Evolutionary conservation across 2,329 filamentous ascomycete species (phyloP).

Genomic region (Penicillium digitatum): DNA sequence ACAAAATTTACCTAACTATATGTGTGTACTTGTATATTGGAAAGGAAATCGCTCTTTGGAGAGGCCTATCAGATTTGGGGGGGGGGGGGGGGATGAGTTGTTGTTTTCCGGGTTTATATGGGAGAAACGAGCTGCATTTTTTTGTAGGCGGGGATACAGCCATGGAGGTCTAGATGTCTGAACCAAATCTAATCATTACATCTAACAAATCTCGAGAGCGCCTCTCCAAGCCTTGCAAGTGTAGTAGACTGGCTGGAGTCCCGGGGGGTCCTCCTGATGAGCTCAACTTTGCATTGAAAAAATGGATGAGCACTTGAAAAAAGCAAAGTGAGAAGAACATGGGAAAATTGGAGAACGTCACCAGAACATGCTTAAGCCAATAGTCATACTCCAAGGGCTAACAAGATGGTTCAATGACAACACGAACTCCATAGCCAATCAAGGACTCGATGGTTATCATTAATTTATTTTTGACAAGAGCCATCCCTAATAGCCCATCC

Average conservation of each 20-base stretch:
- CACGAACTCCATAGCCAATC: not conserved
- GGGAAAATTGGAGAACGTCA: not conserved
- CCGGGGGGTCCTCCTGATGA: not conserved
- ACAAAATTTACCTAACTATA: not conserved
- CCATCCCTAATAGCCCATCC: too few relatives aligned
- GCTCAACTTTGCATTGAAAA: not conserved
- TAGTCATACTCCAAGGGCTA: not conserved
- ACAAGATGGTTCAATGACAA: not conserved
- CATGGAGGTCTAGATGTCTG: not conserved
- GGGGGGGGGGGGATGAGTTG: too few relatives aligned
- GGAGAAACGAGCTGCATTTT: not conserved
- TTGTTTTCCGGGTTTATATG: not conserved
- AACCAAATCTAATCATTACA: not conserved
- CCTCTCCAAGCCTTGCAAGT: not conserved
- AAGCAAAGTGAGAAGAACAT: not conserved
- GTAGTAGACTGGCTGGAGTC: not conserved
- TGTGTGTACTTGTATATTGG: conserved; percentile 1
- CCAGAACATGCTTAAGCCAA: not conserved
- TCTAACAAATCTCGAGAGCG: not conserved
- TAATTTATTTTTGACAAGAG: too few relatives aligned
- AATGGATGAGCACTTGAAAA: not conserved
- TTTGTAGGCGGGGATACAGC: not conserved
- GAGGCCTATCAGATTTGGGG: not conserved
- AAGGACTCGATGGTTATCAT: not conserved
- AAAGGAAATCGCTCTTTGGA: not conserved